A percentile compares a stretch with the other conserved stretches of the same genome.
Conservation (phyloP, 2,329 filamentous ascomycete genomes). For the Rhynchosporium agropyri region DNA sequence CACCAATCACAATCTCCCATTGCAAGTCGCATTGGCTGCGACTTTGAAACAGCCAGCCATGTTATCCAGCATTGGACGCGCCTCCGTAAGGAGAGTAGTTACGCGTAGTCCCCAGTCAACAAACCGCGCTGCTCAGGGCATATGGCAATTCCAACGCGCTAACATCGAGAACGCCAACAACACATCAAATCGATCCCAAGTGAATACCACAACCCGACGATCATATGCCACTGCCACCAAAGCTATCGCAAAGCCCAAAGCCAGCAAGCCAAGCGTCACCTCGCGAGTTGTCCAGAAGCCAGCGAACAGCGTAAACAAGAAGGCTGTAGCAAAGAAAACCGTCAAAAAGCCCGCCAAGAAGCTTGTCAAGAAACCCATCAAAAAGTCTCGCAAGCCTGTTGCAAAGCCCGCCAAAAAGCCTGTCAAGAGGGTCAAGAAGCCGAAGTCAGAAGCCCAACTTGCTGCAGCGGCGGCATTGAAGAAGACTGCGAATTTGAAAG, state of each 20-base stretch:
- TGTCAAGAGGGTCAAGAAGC: constrained; percentile 36
- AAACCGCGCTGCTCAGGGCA: constrained; percentile 33
- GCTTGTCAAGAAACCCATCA: constrained; percentile 36
- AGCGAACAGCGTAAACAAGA: constrained; percentile 33
- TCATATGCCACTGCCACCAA: constrained; percentile 38
- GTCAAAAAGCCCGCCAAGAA: constrained; percentile 36
- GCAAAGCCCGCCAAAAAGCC: constrained; percentile 22
- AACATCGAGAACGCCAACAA: constrained; percentile 26
- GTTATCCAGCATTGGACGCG: constrained; percentile 42
- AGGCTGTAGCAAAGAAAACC: constrained; percentile 26
- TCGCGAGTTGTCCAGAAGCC: constrained; percentile 13
- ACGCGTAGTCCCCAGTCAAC: constrained; percentile 35
- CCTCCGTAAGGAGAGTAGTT: constrained; percentile 37
- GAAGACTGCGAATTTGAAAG: neutral
- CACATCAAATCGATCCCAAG: constrained; percentile 23
- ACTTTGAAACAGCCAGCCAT: constrained; percentile 31
- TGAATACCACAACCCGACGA: constrained; percentile 22
- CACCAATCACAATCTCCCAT: neutral
- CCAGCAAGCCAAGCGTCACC: constrained; percentile 35
- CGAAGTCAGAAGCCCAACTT: constrained; percentile 31
- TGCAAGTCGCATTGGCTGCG: neutral
- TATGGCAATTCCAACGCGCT: constrained; percentile 37
- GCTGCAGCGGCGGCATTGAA: neutral
- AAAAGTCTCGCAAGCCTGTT: constrained; percentile 33
- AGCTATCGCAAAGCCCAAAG: constrained; percentile 26